phyloP scores from a whole-genome alignment of 2,329 filamentous ascomycete species.

The Alternaria triticimaculans region DNA sequence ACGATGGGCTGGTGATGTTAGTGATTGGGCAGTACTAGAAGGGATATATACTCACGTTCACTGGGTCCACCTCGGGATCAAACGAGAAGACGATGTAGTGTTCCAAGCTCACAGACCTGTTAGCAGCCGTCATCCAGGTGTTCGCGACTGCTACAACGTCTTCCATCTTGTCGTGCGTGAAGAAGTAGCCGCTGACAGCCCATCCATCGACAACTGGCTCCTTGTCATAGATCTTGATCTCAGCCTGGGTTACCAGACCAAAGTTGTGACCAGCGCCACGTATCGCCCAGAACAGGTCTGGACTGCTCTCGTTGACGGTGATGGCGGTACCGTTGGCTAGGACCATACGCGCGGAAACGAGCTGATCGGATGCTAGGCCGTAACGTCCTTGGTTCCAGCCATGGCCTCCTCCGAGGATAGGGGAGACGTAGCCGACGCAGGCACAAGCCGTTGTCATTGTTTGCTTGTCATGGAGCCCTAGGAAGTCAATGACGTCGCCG shows the following conservation, averaged over 20 bases:
- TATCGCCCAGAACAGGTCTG: constrained; percentile 50
- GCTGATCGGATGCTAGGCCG: constrained; percentile 33
- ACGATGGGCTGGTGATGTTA: constrained; percentile 18
- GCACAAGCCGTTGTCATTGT: constrained; percentile 27
- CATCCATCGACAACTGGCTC: constrained; percentile 14
- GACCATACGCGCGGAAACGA: constrained; percentile 43
- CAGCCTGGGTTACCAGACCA: constrained; percentile 38
- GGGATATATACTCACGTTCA: constrained; percentile 13
- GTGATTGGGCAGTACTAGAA: neutral
- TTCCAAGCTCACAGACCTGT: constrained; percentile 16
- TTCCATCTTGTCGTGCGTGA: constrained; percentile 27
- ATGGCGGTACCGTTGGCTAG: constrained; percentile 46
- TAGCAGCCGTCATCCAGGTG: constrained; percentile 15
- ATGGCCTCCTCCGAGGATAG: constrained; percentile 65
- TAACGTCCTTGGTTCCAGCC: constrained; percentile 61
- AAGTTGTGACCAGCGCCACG: constrained; percentile 46
- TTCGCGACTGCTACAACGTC: constrained; percentile 18
- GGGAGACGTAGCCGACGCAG: constrained; percentile 60
- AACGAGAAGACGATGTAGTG: constrained; percentile 22
- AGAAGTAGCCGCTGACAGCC: constrained; percentile 19
- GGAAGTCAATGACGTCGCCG: constrained; percentile 30
- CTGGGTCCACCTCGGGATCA: constrained; percentile 17
- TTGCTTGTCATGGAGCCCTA: constrained; percentile 38
- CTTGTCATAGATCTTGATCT: constrained; percentile 26
- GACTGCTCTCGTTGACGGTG: constrained; percentile 41